Percentiles rank a stretch among this genome's conserved stretches.
phyloP scores from a whole-genome alignment of 768 basidiomycete genomes.

The Postia placenta region DNA sequence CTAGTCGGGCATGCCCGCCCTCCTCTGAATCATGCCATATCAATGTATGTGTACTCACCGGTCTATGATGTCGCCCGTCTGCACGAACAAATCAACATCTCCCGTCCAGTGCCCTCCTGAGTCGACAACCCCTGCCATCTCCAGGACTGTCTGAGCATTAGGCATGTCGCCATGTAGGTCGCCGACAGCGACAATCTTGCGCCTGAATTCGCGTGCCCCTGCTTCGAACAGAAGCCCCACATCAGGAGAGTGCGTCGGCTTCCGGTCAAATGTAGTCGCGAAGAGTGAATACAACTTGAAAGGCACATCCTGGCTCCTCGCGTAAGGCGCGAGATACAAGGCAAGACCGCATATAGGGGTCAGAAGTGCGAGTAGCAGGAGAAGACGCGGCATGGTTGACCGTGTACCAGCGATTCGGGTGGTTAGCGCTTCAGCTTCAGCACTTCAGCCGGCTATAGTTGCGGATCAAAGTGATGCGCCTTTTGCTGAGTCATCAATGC shows the following conservation, averaged over 20 bases:
- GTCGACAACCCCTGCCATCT: constrained; percentile 75
- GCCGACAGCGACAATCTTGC: constrained; percentile 79
- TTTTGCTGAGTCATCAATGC: too few species aligned
- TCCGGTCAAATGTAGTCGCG: constrained; percentile 11
- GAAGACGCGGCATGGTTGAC: background rate
- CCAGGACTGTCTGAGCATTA: constrained; percentile 74
- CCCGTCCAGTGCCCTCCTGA: constrained; percentile 75
- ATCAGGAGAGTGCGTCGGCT: background rate
- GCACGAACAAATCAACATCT: constrained; percentile 79
- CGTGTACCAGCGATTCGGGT: too few species aligned
- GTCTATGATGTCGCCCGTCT: constrained; percentile 95
- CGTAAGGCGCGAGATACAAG: constrained; percentile 10
- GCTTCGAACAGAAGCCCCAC: background rate
- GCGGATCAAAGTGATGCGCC: too few species aligned
- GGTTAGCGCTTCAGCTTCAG: too few species aligned
- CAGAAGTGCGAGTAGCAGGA: background rate
- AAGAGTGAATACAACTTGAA: constrained; percentile 16
- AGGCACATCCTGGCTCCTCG: too few species aligned
- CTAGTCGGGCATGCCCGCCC: too few species aligned
- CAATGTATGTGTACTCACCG: constrained; percentile 40
- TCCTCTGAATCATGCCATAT: too few species aligned
- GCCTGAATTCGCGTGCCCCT: constrained; percentile 10
- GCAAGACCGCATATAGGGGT: background rate
- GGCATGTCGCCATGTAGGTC: constrained; percentile 87
- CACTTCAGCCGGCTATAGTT: too few species aligned